Evolutionary conservation across 768 basidiomycete species (phyloP), one percentile per base, ranked within the genome.

Genomic region (Leucocoprinus sp.): DNA sequence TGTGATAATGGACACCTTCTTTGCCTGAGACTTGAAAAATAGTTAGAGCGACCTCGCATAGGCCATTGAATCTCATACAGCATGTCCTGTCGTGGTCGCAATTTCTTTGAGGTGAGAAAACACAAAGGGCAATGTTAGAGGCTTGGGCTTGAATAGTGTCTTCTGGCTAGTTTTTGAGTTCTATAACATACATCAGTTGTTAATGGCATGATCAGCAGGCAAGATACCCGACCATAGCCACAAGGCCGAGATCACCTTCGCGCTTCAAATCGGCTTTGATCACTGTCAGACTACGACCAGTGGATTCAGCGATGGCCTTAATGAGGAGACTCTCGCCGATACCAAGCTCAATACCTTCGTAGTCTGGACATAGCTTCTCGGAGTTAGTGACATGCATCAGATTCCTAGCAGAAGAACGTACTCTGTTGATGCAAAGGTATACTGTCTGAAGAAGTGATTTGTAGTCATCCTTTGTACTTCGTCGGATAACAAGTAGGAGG

Each of bases 341-440:
- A 24, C 96, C 96, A 1, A 99, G 76, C 61, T 99, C 95, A 42
- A 97, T 71, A 22, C 95, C 93, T 48, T 89, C 70, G 62, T 98
- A 98, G 60, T 98, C 96, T 12, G 96, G 93, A 54, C 91, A 83
- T 46, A 98, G 62, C 93, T 97, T 33, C 35, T 59, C 24, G 8
- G 1, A 57, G 46, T 42, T 15, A 51, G 17, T 6, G 11, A 34
- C 24, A 12, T 37, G 6, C 24, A 22, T 7, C n/a, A 37, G 14
- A 27, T 8, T 44, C 36, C 39, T 22, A 52, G 44, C 29, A 37
- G 21, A 37, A 9, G 34, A 28, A 63, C 80, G 43, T 60, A 97
- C 93, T 50, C 93, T 72, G 59, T 99, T 99, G 59, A 98, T 97
- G 60, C 96, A 98, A 1, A 99, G 73, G 57, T 99, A 99, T 2